Conservation (phyloP, 75 land plant species). For the Cunninghamia lanceolata region DNA sequence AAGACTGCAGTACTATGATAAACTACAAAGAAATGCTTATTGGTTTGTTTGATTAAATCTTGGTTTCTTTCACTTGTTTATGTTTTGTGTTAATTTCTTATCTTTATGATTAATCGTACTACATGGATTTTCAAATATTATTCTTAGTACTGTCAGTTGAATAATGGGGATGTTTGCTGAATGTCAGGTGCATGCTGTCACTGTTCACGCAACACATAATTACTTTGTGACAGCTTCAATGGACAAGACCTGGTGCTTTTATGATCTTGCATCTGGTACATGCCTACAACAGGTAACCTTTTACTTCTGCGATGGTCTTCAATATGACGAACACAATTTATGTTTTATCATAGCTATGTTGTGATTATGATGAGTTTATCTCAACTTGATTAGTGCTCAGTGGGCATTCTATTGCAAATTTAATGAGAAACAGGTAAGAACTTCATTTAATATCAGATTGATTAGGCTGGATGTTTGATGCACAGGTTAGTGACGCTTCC, state of each 20-base stretch:
- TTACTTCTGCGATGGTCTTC: not conserved
- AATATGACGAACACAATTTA: not conserved
- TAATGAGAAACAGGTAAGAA: not conserved
- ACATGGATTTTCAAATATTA: not conserved
- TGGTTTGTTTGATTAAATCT: not conserved
- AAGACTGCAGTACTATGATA: not conserved
- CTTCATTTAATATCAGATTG: not conserved
- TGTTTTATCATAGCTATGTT: not conserved
- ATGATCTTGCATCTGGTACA: conserved; percentile 77
- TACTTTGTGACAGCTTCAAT: conserved; percentile 93
- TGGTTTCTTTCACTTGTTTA: not conserved
- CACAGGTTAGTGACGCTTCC: conserved; percentile 76
- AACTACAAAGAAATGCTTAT: not conserved
- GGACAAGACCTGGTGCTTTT: conserved; percentile 95
- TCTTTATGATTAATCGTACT: not conserved
- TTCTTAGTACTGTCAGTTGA: not conserved
- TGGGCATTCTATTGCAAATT: not conserved
- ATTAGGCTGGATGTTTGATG: not conserved
- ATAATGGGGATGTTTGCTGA: not conserved
- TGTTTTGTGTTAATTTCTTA: not conserved
- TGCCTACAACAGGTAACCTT: conserved; percentile 76
- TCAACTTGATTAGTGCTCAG: not conserved
- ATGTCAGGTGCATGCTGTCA: conserved; percentile 86
- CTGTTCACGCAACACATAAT: conserved; percentile 93
- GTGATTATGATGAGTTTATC: too few relatives aligned